A percentile compares a stretch with the other conserved stretches of the same genome.
These are phyloP conservation scores for Paramecium biaurelia DNA, from an alignment of 73 alveolate species.

Conservation along the genomic window DNA sequence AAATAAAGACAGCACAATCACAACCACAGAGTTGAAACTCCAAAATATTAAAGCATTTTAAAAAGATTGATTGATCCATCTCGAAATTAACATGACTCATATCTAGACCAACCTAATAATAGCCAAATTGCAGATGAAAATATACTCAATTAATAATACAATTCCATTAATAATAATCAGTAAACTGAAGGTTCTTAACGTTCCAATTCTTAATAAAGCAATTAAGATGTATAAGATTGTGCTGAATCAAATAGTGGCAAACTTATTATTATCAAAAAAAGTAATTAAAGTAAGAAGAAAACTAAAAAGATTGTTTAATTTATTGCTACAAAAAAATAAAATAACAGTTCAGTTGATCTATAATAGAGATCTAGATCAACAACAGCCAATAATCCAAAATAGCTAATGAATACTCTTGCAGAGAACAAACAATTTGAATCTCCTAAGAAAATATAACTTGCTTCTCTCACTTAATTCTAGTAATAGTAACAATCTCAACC, in stretches of 20 bases:
- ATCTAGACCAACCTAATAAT: background rate
- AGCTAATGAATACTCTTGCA: background rate
- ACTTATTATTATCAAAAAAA: background rate
- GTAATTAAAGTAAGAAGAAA: background rate
- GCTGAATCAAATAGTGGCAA: constrained; percentile 2
- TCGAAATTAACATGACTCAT: background rate
- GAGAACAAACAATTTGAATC: constrained; percentile 10
- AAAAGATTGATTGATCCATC: constrained; percentile 13
- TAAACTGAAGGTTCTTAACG: background rate
- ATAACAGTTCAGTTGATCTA: background rate
- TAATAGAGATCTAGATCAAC: constrained; percentile 28
- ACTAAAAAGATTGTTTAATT: background rate
- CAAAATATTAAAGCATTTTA: background rate
- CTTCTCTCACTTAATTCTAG: background rate
- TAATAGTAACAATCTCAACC: background rate
- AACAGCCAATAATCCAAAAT: constrained; percentile 16
- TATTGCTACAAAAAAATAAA: background rate
- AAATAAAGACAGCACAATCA: background rate
- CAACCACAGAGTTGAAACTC: background rate
- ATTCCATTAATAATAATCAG: background rate
- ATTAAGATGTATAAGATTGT: background rate
- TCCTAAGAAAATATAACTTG: background rate
- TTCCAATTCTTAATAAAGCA: background rate
- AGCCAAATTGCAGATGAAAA: background rate
- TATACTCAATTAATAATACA: background rate